Base-by-base conservation (phyloP, 2,329 filamentous ascomycete genomes). In the Calonectria pauciramosa region DNA sequence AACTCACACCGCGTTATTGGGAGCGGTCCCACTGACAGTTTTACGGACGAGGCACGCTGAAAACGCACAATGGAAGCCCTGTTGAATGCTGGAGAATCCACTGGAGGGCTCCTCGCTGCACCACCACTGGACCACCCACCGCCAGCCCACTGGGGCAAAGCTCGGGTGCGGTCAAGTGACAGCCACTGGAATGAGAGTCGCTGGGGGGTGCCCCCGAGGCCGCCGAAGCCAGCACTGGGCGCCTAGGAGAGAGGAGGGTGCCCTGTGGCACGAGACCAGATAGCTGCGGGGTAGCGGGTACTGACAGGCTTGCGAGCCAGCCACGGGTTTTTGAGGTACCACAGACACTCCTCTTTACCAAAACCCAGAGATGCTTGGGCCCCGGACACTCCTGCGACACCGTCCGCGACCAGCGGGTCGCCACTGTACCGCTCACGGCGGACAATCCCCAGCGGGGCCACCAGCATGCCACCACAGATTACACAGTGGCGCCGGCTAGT, bases 391-490 rank as follows among this genome's bases (percentile, higher is more conserved):
- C 75, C 69, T 71, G 36, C 70, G 30, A 69, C 79, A 81, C 79
- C 70, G 79, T 81, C 68, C 44, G 36, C 36, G 26, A 2, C 18
- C n/a, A 44, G 34, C 59, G 9, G 56, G 64, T 76, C n/a, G 18
- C 59, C 30, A 82, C 80, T 81, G 81, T 82, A 66, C 72, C 60
- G 69, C 72, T 71, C 60, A 36, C 71, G 67, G 67, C 47, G 72
- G 70, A 75, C 78, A 72, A 26, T 49, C 44, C 80, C 78, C 63
- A 41, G 32, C 32, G 73, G 47, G 41, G 28, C 54, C 71, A 77
- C 65, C 72, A 81, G 80, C 82, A 80, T 80, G 78, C 80, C 78
- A 77, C 81, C 80, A 80, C 47, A 79, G 76, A 82, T 82, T 78
- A 80, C 81, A 82, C 76, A 79, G 77, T 77, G 78, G 77, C 78